A percentile compares a stretch with the other conserved stretches of the same genome.
These are phyloP conservation scores for Globisporangium yorkense DNA, from an alignment of 352 stramenopile genomes.

Conservation along the genomic window DNA sequence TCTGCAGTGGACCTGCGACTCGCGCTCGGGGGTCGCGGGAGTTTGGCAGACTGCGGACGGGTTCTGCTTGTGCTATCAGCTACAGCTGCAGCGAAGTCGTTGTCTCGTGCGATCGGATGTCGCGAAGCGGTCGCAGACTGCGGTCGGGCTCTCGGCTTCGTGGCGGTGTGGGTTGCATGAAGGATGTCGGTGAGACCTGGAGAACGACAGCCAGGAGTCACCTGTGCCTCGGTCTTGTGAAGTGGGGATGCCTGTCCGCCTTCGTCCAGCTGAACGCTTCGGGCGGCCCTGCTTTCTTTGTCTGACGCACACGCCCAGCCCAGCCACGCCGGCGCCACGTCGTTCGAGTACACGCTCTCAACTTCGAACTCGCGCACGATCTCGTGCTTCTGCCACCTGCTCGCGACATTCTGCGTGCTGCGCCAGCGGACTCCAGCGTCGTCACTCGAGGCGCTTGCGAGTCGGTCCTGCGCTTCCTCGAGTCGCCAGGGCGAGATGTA, in stretches of 20 bases:
- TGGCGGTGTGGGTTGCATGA: not conserved
- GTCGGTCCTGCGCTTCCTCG: conserved; percentile 5
- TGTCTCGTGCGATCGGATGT: not conserved
- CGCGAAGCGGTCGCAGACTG: conserved; percentile 24
- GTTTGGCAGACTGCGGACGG: conserved; percentile 13
- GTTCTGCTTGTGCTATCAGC: not conserved
- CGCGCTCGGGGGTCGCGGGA: not conserved
- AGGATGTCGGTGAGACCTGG: not conserved
- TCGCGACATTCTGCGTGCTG: conserved; percentile 21
- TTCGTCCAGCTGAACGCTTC: conserved; percentile 7
- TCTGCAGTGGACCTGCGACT: not conserved
- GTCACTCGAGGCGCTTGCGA: not conserved
- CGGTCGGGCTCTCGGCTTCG: conserved; percentile 12
- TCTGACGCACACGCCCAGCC: conserved; percentile 5
- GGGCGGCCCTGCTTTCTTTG: conserved; percentile 1
- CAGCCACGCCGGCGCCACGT: conserved; percentile 7
- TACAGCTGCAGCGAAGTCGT: not conserved
- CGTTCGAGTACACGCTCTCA: conserved; percentile 13
- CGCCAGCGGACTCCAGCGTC: conserved; percentile 14
- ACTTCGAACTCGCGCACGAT: conserved; percentile 11
- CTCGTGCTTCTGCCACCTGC: conserved; percentile 12
- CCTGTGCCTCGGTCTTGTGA: not conserved
- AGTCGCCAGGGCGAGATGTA: conserved; percentile 30
- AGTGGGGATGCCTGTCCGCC: not conserved
- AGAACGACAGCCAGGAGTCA: not conserved